Conservation (phyloP, 2,329 filamentous ascomycete genomes). For the Cladosporium sphaerospermum region DNA sequence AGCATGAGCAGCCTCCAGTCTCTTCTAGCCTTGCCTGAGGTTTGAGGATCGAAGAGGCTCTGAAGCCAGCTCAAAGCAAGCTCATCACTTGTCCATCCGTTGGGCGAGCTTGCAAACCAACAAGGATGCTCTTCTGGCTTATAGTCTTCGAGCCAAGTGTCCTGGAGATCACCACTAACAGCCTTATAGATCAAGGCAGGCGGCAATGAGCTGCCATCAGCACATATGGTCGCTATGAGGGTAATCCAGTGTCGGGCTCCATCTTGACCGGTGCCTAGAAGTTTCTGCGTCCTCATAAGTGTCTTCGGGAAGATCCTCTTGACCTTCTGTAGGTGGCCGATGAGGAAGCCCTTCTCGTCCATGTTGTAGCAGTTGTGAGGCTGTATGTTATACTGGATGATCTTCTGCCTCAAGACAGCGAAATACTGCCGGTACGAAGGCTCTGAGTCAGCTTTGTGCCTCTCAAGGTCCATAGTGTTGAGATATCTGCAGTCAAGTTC, state of each 20-base stretch:
- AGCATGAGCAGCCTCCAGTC: conserved; percentile 7
- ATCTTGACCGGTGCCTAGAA: conserved; percentile 5
- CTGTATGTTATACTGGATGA: too few relatives aligned
- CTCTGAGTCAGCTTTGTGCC: too few relatives aligned
- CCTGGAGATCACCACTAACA: background rate
- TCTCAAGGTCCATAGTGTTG: too few relatives aligned
- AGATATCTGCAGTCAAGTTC: too few relatives aligned
- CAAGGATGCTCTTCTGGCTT: conserved; percentile 5
- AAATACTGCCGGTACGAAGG: too few relatives aligned
- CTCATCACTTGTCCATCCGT: conserved; percentile 16
- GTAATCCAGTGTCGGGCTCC: conserved; percentile 7
- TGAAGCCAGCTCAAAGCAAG: conserved; percentile 12
- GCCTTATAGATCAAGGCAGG: conserved; percentile 11
- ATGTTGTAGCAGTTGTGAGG: too few relatives aligned
- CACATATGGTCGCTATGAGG: conserved; percentile 13
- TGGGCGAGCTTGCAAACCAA: conserved; percentile 12
- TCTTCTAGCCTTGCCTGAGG: conserved; percentile 10
- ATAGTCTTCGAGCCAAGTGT: conserved; percentile 12
- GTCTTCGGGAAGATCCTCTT: background rate
- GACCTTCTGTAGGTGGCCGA: background rate
- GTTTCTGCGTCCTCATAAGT: background rate
- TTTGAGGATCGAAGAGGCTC: conserved; percentile 11
- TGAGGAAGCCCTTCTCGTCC: too few relatives aligned
- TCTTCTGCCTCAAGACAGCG: too few relatives aligned
- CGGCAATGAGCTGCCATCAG: conserved; percentile 10